phyloP scores from a whole-genome alignment of 805 yeast genomes.

The Soucietia sequanensis region DNA sequence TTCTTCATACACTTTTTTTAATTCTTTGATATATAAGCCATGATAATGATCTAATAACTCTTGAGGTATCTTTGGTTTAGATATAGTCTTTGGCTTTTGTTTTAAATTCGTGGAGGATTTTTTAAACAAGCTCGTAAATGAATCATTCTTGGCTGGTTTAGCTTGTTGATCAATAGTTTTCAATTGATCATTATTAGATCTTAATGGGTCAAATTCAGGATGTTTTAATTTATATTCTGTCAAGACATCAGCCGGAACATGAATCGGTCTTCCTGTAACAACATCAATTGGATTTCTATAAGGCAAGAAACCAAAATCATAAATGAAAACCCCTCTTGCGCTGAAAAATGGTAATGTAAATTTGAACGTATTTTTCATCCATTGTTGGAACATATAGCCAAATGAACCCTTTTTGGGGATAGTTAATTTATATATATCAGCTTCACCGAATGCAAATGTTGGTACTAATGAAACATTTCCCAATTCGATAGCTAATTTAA shows the following conservation, averaged over 20 bases:
- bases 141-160: conserved; percentile 9
- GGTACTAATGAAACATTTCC: conserved; percentile 85
- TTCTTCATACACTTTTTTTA: conserved; percentile 62
- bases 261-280: conserved; percentile 69
- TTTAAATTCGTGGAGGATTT: too few relatives aligned
- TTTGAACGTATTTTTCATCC: conserved; percentile 69
- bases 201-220: conserved; percentile 24
- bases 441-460: conserved; percentile 89
- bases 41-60: conserved; percentile 67
- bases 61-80: conserved; percentile 32
- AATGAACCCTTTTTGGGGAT: conserved; percentile 39
- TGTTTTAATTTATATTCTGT: conserved; percentile 29
- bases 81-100: conserved; percentile 11
- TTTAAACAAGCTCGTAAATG: conserved; percentile 30
- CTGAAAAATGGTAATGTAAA: conserved; percentile 90
- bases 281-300: conserved; percentile 77
- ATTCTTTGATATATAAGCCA: conserved; percentile 60
- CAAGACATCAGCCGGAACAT: conserved; percentile 45
- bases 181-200: conserved; percentile 1
- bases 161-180: conserved; percentile 4
- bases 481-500: conserved; percentile 76
- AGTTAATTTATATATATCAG: conserved; percentile 48
- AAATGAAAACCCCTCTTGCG: conserved; percentile 89
- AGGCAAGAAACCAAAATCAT: conserved; percentile 89
- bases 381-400: conserved; percentile 60